Conservation (phyloP, 2,329 filamentous ascomycete genomes). For the Aureobasidium lini region DNA sequence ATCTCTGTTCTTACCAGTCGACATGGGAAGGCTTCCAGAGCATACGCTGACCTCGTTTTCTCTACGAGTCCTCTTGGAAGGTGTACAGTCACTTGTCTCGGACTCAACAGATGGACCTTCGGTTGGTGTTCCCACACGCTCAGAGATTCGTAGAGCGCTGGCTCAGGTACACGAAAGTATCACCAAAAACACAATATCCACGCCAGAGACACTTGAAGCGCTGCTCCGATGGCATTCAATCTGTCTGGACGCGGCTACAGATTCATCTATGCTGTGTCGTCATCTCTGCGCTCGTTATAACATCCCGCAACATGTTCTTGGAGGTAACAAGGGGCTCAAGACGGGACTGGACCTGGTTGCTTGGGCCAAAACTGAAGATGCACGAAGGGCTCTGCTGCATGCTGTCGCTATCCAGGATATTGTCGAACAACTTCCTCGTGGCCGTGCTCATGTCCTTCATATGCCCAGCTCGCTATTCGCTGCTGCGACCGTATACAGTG, state of each 20-base stretch:
- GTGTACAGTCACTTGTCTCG: conserved; percentile 36
- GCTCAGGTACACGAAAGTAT: conserved; percentile 34
- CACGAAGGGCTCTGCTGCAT: conserved; percentile 35
- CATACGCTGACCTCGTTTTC: conserved; percentile 34
- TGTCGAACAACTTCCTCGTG: conserved; percentile 37
- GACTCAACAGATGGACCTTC: conserved; percentile 32
- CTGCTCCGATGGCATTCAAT: conserved; percentile 40
- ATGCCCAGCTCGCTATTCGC: conserved; percentile 40
- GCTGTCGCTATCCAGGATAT: conserved; percentile 41
- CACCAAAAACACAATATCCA: conserved; percentile 29
- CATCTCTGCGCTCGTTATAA: conserved; percentile 33
- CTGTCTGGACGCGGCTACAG: conserved; percentile 36
- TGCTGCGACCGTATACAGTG: conserved; percentile 36
- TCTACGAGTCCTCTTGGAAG: conserved; percentile 37
- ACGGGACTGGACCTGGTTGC: conserved; percentile 30
- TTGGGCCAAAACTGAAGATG: conserved; percentile 34
- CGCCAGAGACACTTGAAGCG: conserved; percentile 33
- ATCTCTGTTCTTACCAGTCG: conserved; percentile 27
- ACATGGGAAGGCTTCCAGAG: conserved; percentile 18
- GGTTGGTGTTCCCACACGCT: conserved; percentile 34
- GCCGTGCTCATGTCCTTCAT: conserved; percentile 38
- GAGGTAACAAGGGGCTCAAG: conserved; percentile 23
- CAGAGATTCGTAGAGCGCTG: conserved; percentile 34
- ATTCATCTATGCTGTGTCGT: conserved; percentile 34
- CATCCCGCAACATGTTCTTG: conserved; percentile 35